Base-by-base conservation (phyloP, 139 green algal genomes). In the Picochlorum sp. region DNA sequence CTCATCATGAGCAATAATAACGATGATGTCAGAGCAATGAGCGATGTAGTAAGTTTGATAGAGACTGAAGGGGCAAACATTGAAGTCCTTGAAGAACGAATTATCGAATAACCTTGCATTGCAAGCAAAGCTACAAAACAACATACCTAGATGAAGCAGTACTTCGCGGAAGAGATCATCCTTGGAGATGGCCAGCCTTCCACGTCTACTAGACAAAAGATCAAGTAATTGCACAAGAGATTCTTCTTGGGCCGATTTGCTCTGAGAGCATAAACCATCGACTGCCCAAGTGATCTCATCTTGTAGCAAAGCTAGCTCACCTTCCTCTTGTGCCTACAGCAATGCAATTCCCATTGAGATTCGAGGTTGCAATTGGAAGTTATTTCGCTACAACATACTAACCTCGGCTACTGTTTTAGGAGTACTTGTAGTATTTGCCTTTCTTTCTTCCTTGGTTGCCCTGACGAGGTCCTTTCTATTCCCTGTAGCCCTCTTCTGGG, bases 261-360 rank as follows among this genome's bases (percentile, higher is more conserved):
- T 49, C 18, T 45, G 32, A 7, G 66, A 43, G 14, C 30, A 25
- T 3, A 73, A 52, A 7, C 66, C 66, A 16, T 73, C 59, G 5
- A 73, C 47, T 10, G 66, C 66, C 59, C 52, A 68, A 20, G 58
- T 14, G 0, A 40, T 58, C 25, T 68, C 59, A 25, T 73, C 59
- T 25, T 59, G 55, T 14, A 29, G n/a, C 8, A 26, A 9, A 20
- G 18, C 43, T 56, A 65, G 47, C 33, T 73, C 65, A 3, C 65
- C 65, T 16, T 68, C 39, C 14, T 65, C 66, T 59, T 73, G 66
- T 18, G 66, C 66, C 41, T 68, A 31, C 39, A 73, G 8, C 20
- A 47, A 47, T 47, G 82, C 81, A 39, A 85, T 69, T 2, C 74
- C 92, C 43, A 49, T 94, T 33, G 85, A 95, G 63, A 81, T n/a